These are phyloP conservation scores for Salix suchowensis DNA, from an alignment of 345 rosid genomes.

Conservation along the genomic window DNA sequence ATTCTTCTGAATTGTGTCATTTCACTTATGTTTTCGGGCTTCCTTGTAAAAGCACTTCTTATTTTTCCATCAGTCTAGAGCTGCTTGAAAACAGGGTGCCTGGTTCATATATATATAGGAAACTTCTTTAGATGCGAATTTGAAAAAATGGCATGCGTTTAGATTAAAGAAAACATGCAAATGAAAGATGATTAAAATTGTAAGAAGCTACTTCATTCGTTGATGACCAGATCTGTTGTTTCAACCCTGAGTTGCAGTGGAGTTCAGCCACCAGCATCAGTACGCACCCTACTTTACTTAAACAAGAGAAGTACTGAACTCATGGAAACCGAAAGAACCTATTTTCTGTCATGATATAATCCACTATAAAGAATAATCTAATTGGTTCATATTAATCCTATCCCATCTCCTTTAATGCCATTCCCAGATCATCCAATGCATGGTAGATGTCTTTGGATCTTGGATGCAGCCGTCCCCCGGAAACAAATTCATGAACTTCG, in stretches of 20 bases:
- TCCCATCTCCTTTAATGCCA: not conserved
- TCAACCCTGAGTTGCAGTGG: not conserved
- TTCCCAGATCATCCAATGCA: constrained; percentile 34
- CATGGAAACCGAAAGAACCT: not conserved
- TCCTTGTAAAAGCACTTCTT: not conserved
- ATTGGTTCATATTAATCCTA: not conserved
- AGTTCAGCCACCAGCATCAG: not conserved
- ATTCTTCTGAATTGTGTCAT: not conserved
- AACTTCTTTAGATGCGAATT: not conserved
- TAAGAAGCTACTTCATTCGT: not conserved
- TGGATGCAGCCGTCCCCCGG: constrained; percentile 63
- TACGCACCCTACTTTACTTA: not conserved
- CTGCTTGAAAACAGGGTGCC: not conserved
- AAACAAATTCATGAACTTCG: constrained; percentile 72
- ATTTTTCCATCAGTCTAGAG: not conserved
- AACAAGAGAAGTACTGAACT: not conserved
- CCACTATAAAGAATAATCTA: not conserved
- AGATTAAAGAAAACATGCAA: not conserved
- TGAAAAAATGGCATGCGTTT: not conserved
- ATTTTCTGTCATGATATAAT: not conserved
- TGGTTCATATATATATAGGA: not conserved
- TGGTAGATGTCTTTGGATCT: constrained; percentile 47
- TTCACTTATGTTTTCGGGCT: not conserved
- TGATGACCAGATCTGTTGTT: not conserved
- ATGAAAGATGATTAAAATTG: not conserved